Base-by-base conservation (phyloP, 2,329 filamentous ascomycete species). In the Colletotrichum sp. region DNA sequence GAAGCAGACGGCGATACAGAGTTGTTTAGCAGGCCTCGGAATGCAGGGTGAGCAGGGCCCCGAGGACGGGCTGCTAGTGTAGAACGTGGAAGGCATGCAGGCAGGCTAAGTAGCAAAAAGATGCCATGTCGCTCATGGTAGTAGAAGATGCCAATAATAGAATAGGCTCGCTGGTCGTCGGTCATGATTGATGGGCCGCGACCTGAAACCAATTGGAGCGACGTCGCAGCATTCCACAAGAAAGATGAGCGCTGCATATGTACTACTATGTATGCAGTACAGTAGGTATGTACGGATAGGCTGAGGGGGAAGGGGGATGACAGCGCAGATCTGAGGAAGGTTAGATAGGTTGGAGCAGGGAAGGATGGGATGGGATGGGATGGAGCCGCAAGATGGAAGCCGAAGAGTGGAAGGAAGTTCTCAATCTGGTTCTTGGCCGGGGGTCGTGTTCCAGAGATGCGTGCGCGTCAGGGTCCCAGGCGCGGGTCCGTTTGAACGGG, bases 131-230 rank as follows among this genome's bases (percentile, higher is more conserved):
- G 43, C n/a, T 22, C 43, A 48, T 48, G 18, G 12, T n/a, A 48
- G 43, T n/a, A 48, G 43, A 48, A n/a, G 6, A 22, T 60, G 27
- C 70, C 56, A 70, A 64, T 22, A 70, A 62, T 73, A 62, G 70
- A 32, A 36, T 56, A 8, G 36, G 22, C n/a, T 28, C 39, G 27
- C 56, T 27, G 25, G 43, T 34, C 13, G 69, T 55, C 36, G 56
- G 16, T 67, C 18, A 60, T 72, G 16, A 34, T 66, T 70, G 22
- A 60, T 72, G n/a, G 58, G 65, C 65, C 16, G 60, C 27, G 34
- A 71, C 36, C 55, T 75, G 68, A 75, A 71, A 75, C 68, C 27
- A 56, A 70, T 25, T 66, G 72, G 72, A 70, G 39, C 36, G 39
- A 71, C 27, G 28, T 67, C 32, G 34, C 61, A 71, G 52, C 55